phyloP scores from a whole-genome alignment of 2,329 filamentous ascomycete genomes.

The Coniochaeta prunicola region DNA sequence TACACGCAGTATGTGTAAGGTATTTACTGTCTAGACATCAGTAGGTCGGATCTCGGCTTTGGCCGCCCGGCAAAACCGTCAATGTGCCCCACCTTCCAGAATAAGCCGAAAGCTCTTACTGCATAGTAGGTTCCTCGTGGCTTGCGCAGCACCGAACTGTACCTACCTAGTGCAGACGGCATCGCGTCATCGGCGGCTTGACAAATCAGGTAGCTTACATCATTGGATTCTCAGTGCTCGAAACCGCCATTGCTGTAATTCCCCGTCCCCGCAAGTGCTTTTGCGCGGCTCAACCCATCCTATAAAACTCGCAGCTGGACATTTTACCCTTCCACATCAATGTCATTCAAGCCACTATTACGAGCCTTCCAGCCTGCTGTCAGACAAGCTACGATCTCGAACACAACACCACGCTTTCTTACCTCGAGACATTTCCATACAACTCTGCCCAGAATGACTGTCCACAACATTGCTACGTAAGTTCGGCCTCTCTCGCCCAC shows the following conservation, averaged over 20 bases:
- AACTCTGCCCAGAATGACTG: slow-evolving; percentile 32
- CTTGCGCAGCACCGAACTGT: background rate
- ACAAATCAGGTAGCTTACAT: slow-evolving; percentile 1
- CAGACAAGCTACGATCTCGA: slow-evolving; percentile 6
- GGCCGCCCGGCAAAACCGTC: background rate
- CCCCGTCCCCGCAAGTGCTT: background rate
- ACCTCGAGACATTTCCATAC: slow-evolving; percentile 27
- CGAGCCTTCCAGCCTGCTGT: slow-evolving; percentile 8
- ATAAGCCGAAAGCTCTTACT: background rate
- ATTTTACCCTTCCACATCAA: background rate
- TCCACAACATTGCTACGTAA: slow-evolving; percentile 31
- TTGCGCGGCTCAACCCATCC: background rate
- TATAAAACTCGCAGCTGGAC: background rate
- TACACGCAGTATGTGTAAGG: too few species aligned
- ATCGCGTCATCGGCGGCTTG: background rate
- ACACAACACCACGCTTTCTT: slow-evolving; percentile 10
- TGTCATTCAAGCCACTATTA: slow-evolving; percentile 3
- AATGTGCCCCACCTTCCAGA: background rate
- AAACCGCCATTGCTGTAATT: background rate
- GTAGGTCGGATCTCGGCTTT: background rate
- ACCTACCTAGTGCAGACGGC: too few species aligned
- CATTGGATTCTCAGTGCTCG: background rate
- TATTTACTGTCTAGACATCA: too few species aligned
- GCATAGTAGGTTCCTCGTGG: too few species aligned
- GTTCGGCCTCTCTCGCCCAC: slow-evolving; percentile 9